These are phyloP conservation scores for Saururus chinensis DNA, from an alignment of 164 flowering plant species.

Conservation along the genomic window DNA sequence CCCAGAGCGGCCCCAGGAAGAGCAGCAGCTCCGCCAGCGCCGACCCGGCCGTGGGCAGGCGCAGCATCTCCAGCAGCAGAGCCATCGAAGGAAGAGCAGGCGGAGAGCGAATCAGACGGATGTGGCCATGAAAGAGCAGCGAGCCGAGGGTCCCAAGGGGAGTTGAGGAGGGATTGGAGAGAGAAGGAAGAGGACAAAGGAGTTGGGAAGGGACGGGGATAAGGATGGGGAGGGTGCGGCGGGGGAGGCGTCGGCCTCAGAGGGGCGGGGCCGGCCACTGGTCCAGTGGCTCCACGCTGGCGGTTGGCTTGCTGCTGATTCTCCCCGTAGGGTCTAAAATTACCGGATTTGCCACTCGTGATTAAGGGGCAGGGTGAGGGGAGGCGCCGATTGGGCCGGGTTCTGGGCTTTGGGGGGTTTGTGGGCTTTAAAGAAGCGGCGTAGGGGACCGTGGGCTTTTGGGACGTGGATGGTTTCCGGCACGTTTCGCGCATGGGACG, in stretches of 20 bases:
- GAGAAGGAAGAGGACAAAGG: conserved; percentile 17
- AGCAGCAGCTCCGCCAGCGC: conserved; percentile 29
- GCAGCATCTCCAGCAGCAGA: conserved; percentile 40
- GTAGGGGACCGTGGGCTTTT: no score
- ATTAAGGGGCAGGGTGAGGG: background rate
- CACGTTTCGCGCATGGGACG: no score
- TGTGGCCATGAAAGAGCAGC: background rate
- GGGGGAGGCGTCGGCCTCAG: conserved; percentile 9
- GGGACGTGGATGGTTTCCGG: no score
- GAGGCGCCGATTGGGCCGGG: background rate
- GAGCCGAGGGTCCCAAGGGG: conserved; percentile 23
- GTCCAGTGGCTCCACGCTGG: no score
- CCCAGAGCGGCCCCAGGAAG: conserved; percentile 51
- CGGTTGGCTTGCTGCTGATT: conserved; percentile 12
- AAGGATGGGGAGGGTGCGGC: conserved; percentile 38
- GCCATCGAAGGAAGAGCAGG: conserved; percentile 22
- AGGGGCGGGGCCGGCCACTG: no score
- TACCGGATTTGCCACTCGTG: background rate
- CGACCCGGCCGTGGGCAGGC: conserved; percentile 33
- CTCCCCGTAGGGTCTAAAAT: conserved; percentile 32
- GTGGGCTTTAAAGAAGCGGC: no score
- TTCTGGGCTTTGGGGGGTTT: background rate
- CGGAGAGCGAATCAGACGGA: background rate
- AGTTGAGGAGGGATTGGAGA: background rate
- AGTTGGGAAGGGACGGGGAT: conserved; percentile 14